A percentile compares a stretch with the other conserved stretches of the same genome.
These are phyloP conservation scores for Auricularia cornea DNA, from an alignment of 768 basidiomycete genomes.

Conservation along the genomic window DNA sequence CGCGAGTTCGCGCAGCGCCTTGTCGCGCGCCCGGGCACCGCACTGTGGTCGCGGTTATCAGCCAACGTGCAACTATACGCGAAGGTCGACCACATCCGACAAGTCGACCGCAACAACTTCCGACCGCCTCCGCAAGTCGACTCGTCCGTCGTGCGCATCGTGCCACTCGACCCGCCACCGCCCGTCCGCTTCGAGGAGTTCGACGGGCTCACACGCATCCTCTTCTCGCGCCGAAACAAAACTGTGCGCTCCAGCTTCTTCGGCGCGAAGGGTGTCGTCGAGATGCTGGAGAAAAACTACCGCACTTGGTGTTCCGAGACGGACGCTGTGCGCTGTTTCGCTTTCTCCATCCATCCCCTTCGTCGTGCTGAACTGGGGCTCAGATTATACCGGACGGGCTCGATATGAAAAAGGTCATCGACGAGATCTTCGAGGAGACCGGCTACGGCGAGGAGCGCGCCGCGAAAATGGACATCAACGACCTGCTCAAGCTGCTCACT, in stretches of 20 bases:
- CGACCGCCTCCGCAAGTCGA: conserved; percentile 93
- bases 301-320: conserved; percentile 85
- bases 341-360: conserved; percentile 14
- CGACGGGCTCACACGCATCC: conserved; percentile 85
- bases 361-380: not conserved
- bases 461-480: conserved; percentile 90
- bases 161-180: conserved; percentile 90
- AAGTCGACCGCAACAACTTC: conserved; percentile 96
- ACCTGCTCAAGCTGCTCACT: conserved; percentile 57
- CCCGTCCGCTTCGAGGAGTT: conserved; percentile 96
- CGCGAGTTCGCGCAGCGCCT: conserved; percentile 94
- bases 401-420: conserved; percentile 61
- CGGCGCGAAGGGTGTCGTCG: conserved; percentile 82
- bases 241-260: conserved; percentile 81
- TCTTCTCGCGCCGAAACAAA: conserved; percentile 88
- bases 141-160: conserved; percentile 83
- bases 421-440: conserved; percentile 62
- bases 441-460: conserved; percentile 72
- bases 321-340: conserved; percentile 47
- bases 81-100: conserved; percentile 92
- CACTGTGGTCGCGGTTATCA: conserved; percentile 87
- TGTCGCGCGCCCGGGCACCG: conserved; percentile 72
- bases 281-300: conserved; percentile 91
- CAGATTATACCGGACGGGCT: conserved; percentile 65
- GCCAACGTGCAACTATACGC: conserved; percentile 98